Conservation (phyloP, 2,329 filamentous ascomycete genomes). For the Beauveria bassiana region DNA sequence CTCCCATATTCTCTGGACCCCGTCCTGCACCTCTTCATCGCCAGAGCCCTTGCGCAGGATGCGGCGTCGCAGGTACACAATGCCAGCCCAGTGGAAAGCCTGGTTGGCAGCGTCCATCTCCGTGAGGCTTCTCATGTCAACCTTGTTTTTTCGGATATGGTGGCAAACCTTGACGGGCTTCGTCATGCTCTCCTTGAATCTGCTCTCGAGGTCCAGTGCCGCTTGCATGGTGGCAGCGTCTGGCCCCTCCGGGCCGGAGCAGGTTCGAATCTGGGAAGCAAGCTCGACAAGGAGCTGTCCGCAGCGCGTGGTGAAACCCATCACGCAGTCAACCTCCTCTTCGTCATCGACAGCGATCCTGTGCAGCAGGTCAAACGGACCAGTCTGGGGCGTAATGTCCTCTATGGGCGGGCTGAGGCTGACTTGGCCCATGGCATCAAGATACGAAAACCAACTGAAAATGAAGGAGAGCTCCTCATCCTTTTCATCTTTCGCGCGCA, state of each 20-base stretch:
- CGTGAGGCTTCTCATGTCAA: slow-evolving; percentile 47
- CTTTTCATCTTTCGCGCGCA: slow-evolving; percentile 33
- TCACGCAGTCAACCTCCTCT: slow-evolving; percentile 74
- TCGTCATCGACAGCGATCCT: slow-evolving; percentile 5
- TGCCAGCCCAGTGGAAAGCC: slow-evolving; percentile 70
- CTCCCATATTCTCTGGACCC: slow-evolving; percentile 55
- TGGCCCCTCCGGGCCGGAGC: neutral
- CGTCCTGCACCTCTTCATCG: slow-evolving; percentile 53
- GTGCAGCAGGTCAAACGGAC: neutral
- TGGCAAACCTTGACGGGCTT: slow-evolving; percentile 34
- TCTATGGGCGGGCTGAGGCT: slow-evolving; percentile 41
- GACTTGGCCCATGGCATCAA: slow-evolving; percentile 70
- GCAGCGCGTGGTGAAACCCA: slow-evolving; percentile 51
- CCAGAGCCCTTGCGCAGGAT: slow-evolving; percentile 54
- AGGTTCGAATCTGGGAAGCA: neutral
- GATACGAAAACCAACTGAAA: slow-evolving; percentile 74
- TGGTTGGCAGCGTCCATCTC: slow-evolving; percentile 68
- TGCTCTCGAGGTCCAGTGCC: slow-evolving; percentile 44
- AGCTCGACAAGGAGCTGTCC: slow-evolving; percentile 62
- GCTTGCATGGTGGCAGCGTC: slow-evolving; percentile 36
- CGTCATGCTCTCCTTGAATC: slow-evolving; percentile 51
- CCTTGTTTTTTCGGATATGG: slow-evolving; percentile 39
- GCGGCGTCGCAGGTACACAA: slow-evolving; percentile 68
- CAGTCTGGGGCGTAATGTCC: neutral
- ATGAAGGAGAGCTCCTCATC: slow-evolving; percentile 65